Conservation (phyloP, 2,329 filamentous ascomycete genomes). For the Didymella pinodella region DNA sequence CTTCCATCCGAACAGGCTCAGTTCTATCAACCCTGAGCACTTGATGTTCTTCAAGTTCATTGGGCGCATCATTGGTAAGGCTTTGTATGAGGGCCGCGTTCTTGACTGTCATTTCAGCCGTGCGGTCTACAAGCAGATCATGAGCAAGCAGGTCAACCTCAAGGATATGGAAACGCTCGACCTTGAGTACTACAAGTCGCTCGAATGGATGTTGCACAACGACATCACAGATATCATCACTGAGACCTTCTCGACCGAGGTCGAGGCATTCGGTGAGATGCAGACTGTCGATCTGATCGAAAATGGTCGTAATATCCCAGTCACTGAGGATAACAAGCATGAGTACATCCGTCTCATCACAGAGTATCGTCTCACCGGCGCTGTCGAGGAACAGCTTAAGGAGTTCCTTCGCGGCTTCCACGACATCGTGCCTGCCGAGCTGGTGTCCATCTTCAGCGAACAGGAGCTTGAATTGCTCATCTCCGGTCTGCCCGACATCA, state of each 20-base stretch:
- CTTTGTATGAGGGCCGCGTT: constrained; percentile 92
- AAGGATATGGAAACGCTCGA: constrained; percentile 99
- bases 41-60: constrained; percentile 99
- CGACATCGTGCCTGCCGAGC: constrained; percentile 92
- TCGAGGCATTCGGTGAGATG: constrained; percentile 91
- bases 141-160: constrained; percentile 92
- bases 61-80: constrained; percentile 96
- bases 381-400: constrained; percentile 93
- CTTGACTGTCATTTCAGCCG: constrained; percentile 99
- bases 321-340: constrained; percentile 98
- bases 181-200: constrained; percentile 97
- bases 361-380: constrained; percentile 89
- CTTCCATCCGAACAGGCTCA: constrained; percentile 96
- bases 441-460: constrained; percentile 98
- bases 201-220: constrained; percentile 98
- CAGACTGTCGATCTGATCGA: constrained; percentile 86
- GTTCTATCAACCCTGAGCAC: constrained; percentile 93
- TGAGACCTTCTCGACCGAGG: constrained; percentile 93
- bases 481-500: constrained; percentile 95
- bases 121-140: constrained; percentile 96
- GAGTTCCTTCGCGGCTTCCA: constrained; percentile 95
- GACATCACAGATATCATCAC: constrained; percentile 98
- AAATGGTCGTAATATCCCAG: constrained; percentile 87
- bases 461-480: constrained; percentile 97
- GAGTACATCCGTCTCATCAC: constrained; percentile 95